Evolutionary conservation across 179 eudicot genomes (phyloP).

Genomic region (Beta macrorhiza): DNA sequence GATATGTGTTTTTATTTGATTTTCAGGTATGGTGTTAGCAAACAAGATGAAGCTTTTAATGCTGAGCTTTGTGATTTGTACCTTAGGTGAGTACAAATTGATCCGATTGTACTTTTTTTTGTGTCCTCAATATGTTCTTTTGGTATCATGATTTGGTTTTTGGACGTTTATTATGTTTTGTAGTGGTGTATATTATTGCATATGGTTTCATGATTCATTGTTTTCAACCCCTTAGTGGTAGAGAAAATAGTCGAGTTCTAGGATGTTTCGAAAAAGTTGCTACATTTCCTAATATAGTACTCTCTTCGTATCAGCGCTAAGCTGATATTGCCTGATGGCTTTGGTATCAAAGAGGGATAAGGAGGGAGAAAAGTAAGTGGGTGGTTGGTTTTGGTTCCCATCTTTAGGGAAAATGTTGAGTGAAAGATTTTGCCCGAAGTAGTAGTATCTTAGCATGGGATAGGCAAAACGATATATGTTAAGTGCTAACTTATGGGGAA

Average conservation of each 20-base stretch:
- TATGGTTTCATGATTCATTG: background rate
- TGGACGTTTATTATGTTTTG: background rate
- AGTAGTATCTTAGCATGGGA: no score
- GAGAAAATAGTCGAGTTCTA: background rate
- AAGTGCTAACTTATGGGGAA: no score
- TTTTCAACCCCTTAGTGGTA: background rate
- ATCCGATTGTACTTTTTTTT: background rate
- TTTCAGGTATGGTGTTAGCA: slow-evolving; percentile 83
- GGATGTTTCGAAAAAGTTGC: background rate
- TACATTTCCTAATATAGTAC: no score
- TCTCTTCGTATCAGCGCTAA: no score
- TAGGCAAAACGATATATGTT: no score
- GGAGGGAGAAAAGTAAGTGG: background rate
- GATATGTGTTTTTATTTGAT: slow-evolving; percentile 10
- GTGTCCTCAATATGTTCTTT: background rate
- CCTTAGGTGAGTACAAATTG: slow-evolving; percentile 49
- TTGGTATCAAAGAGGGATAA: background rate
- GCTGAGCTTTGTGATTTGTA: slow-evolving; percentile 85
- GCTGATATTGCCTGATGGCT: no score
- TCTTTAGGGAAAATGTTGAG: background rate
- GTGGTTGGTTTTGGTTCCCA: no score
- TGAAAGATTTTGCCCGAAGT: no score
- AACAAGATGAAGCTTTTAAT: slow-evolving; percentile 73
- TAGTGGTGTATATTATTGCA: background rate
- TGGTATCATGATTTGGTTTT: background rate